Conservation (phyloP, 2,329 filamentous ascomycete genomes). For the Colletotrichum paranaense region DNA sequence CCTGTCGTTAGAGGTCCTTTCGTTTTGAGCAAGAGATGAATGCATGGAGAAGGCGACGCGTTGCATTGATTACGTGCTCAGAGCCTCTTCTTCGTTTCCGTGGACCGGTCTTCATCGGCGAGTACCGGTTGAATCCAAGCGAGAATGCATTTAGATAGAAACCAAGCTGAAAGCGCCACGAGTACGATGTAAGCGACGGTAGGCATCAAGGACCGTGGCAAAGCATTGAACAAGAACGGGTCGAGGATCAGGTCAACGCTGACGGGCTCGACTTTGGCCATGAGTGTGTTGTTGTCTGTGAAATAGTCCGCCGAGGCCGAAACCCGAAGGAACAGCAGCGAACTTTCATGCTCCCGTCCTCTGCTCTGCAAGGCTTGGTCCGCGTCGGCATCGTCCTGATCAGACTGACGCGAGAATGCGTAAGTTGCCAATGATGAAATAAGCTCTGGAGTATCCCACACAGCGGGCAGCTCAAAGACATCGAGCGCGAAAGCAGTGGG, state of each 20-base stretch:
- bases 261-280: slow-evolving; percentile 80
- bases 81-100: slow-evolving; percentile 53
- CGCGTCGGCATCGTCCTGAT: slow-evolving; percentile 19
- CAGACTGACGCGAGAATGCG: slow-evolving; percentile 61
- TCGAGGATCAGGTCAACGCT: slow-evolving; percentile 87
- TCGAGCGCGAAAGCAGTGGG: slow-evolving; percentile 83
- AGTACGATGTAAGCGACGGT: slow-evolving; percentile 75
- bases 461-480: slow-evolving; percentile 69
- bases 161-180: slow-evolving; percentile 64
- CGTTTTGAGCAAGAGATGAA: slow-evolving; percentile 22
- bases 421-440: slow-evolving; percentile 74
- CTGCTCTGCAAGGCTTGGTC: slow-evolving; percentile 34
- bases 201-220: slow-evolving; percentile 82
- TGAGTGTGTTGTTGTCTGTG: slow-evolving; percentile 77
- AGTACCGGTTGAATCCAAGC: slow-evolving; percentile 44
- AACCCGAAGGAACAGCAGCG: slow-evolving; percentile 78
- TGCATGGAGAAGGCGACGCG: slow-evolving; percentile 13
- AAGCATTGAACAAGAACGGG: slow-evolving; percentile 81
- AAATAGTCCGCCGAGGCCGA: slow-evolving; percentile 87
- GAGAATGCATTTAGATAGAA: slow-evolving; percentile 53
- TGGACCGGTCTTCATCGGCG: slow-evolving; percentile 38
- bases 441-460: slow-evolving; percentile 72
- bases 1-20: slow-evolving; percentile 24
- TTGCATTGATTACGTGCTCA: slow-evolving; percentile 18
- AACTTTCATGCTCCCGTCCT: slow-evolving; percentile 45